Conservation (phyloP, 1,284 basidiomycete species). For the Cystobasidiaceae sp. region DNA sequence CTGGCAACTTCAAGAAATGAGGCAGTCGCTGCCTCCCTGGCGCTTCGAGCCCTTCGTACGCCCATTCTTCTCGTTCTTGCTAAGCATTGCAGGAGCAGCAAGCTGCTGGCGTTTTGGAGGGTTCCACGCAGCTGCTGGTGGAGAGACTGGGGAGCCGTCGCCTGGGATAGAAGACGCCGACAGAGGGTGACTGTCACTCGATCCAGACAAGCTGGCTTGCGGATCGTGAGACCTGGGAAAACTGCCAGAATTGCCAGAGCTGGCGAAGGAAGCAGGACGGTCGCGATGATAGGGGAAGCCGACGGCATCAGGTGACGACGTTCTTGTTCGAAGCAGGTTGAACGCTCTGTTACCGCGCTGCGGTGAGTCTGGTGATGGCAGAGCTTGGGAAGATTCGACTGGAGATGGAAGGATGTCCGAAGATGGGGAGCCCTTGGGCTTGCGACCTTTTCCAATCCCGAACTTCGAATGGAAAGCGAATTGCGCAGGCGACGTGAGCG, state of each 20-base stretch:
- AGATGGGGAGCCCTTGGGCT: constrained; percentile 13
- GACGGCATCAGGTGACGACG: constrained; percentile 4
- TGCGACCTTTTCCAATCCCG: constrained; percentile 14
- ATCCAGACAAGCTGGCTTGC: constrained; percentile 20
- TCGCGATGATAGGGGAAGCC: neutral
- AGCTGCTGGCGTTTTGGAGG: too few species aligned
- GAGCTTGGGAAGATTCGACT: constrained; percentile 3
- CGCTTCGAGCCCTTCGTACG: neutral
- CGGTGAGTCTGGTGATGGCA: neutral
- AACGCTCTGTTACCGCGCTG: neutral
- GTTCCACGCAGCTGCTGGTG: neutral
- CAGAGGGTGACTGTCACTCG: constrained; percentile 18
- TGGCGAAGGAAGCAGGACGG: constrained; percentile 21
- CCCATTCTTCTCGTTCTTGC: neutral
- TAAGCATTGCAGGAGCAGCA: neutral
- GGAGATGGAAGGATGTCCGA: neutral
- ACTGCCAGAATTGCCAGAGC: constrained; percentile 18
- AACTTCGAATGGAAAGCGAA: constrained; percentile 29
- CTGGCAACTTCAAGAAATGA: constrained; percentile 11
- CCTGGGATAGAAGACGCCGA: constrained; percentile 11
- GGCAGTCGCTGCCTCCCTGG: neutral
- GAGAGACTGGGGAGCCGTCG: neutral
- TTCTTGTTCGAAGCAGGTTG: constrained; percentile 1
- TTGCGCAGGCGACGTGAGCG: constrained; percentile 19
- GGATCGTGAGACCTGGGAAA: constrained; percentile 10